Percentiles rank a stretch among this genome's conserved stretches.
Conservation (phyloP, 352 stramenopile species). For the Plasmopara halstedii region DNA sequence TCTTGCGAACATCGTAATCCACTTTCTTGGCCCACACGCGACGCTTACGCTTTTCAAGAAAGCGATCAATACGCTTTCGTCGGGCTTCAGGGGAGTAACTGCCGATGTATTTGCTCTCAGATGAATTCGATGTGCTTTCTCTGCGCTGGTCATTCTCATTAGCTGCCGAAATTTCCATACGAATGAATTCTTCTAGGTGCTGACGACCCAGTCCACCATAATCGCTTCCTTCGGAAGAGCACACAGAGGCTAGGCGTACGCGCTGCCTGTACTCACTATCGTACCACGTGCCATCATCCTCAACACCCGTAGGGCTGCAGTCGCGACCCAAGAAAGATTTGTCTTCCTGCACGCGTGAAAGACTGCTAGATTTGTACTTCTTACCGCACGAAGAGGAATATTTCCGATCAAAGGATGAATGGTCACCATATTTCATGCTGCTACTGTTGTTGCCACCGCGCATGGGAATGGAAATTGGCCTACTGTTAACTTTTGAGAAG, state of each 20-base stretch:
- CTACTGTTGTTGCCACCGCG: constrained; percentile 18
- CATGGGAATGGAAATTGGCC: constrained; percentile 60
- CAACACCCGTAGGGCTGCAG: constrained; percentile 62
- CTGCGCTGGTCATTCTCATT: constrained; percentile 45
- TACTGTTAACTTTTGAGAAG: constrained; percentile 31
- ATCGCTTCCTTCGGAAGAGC: constrained; percentile 69
- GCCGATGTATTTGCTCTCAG: constrained; percentile 67
- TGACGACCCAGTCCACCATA: constrained; percentile 64
- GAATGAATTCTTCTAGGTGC: constrained; percentile 72
- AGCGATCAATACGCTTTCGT: constrained; percentile 80
- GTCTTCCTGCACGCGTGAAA: constrained; percentile 58
- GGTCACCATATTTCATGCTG: constrained; percentile 25
- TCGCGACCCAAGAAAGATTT: constrained; percentile 44
- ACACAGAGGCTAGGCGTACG: constrained; percentile 57
- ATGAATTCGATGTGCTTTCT: constrained; percentile 20
- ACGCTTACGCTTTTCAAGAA: constrained; percentile 89
- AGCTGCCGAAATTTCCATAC: constrained; percentile 69
- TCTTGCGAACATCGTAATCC: constrained; percentile 98
- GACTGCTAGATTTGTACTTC: constrained; percentile 38
- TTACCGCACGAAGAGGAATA: constrained; percentile 29
- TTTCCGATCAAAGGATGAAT: constrained; percentile 20
- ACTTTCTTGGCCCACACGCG: constrained; percentile 97
- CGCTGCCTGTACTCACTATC: constrained; percentile 68
- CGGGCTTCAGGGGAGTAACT: constrained; percentile 85
- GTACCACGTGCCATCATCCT: constrained; percentile 53